phyloP scores from a whole-genome alignment of 1,284 basidiomycete species.

The Malassezia furfur region DNA sequence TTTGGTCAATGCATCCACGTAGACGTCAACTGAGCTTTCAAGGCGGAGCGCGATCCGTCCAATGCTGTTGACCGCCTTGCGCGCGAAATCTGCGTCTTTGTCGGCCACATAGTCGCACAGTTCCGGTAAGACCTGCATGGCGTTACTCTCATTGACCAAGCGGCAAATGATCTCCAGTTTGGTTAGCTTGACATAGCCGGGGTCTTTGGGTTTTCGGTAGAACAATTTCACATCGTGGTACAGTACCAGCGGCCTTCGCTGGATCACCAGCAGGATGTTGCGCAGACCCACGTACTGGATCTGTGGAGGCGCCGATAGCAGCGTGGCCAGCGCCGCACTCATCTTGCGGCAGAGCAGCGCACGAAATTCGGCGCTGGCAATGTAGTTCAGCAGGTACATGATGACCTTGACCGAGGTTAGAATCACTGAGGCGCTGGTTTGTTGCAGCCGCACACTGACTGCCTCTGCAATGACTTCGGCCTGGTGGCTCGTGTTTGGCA shows the following conservation, averaged over 20 bases:
- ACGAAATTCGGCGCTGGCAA: slow-evolving; percentile 75
- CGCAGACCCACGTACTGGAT: slow-evolving; percentile 96
- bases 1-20: slow-evolving; percentile 74
- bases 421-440: slow-evolving; percentile 89
- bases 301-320: slow-evolving; percentile 85
- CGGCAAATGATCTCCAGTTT: slow-evolving; percentile 99
- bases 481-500: slow-evolving; percentile 75
- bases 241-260: slow-evolving; percentile 79
- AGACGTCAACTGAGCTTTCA: slow-evolving; percentile 73
- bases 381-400: slow-evolving; percentile 97
- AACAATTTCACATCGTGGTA: slow-evolving; percentile 97
- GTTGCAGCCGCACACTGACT: slow-evolving; percentile 78
- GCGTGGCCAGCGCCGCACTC: slow-evolving; percentile 63
- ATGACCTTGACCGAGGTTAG: slow-evolving; percentile 89
- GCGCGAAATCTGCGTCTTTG: slow-evolving; percentile 94
- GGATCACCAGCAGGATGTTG: slow-evolving; percentile 93
- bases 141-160: slow-evolving; percentile 79
- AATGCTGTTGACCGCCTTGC: slow-evolving; percentile 91
- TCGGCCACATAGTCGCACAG: slow-evolving; percentile 97
- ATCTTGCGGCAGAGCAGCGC: slow-evolving; percentile 90
- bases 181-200: slow-evolving; percentile 94
- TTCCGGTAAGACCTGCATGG: slow-evolving; percentile 80
- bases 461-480: slow-evolving; percentile 89
- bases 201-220: slow-evolving; percentile 99
- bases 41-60: slow-evolving; percentile 96